These are phyloP conservation scores for Rhizopogon sp. DNA, from an alignment of 768 basidiomycete genomes.

Conservation along the genomic window DNA sequence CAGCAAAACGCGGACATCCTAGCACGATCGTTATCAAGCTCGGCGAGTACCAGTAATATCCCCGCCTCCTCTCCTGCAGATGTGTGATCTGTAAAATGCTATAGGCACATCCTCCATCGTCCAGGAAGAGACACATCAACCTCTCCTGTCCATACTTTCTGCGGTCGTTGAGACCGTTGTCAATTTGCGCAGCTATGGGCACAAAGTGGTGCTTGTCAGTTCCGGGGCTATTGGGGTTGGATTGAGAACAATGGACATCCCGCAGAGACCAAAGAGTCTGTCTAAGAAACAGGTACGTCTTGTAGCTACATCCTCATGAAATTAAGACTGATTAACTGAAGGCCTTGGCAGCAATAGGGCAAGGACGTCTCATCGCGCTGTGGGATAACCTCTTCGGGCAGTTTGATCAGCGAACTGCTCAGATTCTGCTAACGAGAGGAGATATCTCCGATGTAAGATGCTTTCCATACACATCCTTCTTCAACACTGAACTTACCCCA, in stretches of 20 bases:
- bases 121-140: conserved; percentile 89
- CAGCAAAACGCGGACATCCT: conserved; percentile 25
- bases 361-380: conserved; percentile 91
- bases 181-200: conserved; percentile 69
- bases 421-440: conserved; percentile 88
- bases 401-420: conserved; percentile 92
- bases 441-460: conserved; percentile 90
- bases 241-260: conserved; percentile 83
- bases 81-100: conserved; percentile 9
- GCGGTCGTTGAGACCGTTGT: conserved; percentile 90
- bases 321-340: conserved; percentile 31
- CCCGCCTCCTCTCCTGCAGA: conserved; percentile 3
- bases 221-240: conserved; percentile 99
- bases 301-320: neutral
- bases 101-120: conserved; percentile 93
- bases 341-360: conserved; percentile 96
- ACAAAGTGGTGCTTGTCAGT: conserved; percentile 92
- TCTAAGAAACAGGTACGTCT: conserved; percentile 85
- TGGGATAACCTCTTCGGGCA: conserved; percentile 98
- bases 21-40: conserved; percentile 85
- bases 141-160: conserved; percentile 86
- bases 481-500: conserved; percentile 26
- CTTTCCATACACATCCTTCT: conserved; percentile 3
- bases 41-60: conserved; percentile 39
- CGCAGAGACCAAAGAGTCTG: conserved; percentile 74